Percentiles rank a stretch among this genome's conserved stretches.
Conservation (phyloP, 192 early-diverging fungal genomes). For the Paraglomus occultum region DNA sequence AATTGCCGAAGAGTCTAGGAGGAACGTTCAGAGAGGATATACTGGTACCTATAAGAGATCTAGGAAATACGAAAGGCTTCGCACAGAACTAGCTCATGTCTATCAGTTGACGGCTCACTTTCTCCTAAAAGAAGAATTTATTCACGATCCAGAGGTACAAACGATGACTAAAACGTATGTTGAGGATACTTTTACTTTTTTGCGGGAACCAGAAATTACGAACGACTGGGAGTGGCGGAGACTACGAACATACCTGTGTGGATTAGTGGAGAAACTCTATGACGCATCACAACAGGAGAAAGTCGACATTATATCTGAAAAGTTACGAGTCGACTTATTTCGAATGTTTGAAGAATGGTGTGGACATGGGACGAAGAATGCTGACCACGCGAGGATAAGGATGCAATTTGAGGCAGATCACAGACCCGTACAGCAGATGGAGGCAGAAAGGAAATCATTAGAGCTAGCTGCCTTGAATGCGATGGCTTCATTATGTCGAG, state of each 20-base stretch:
- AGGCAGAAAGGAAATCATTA: slow-evolving; percentile 73
- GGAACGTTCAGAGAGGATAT: slow-evolving; percentile 43
- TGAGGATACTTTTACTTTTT: slow-evolving; percentile 72
- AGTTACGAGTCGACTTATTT: slow-evolving; percentile 74
- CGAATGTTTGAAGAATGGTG: slow-evolving; percentile 92
- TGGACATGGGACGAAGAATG: slow-evolving; percentile 74
- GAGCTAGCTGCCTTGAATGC: slow-evolving; percentile 80
- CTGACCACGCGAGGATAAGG: slow-evolving; percentile 62
- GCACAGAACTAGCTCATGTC: slow-evolving; percentile 71
- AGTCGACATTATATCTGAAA: slow-evolving; percentile 66
- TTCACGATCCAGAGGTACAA: slow-evolving; percentile 62
- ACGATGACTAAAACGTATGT: slow-evolving; percentile 69
- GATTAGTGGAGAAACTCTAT: slow-evolving; percentile 83
- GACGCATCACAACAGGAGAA: slow-evolving; percentile 57
- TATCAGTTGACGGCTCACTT: slow-evolving; percentile 67
- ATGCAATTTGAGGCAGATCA: slow-evolving; percentile 68
- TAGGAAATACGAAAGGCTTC: slow-evolving; percentile 65
- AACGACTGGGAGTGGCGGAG: slow-evolving; percentile 86
- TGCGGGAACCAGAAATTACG: slow-evolving; percentile 73
- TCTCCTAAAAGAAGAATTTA: slow-evolving; percentile 52
- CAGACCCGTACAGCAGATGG: slow-evolving; percentile 58
- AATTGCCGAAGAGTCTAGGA: slow-evolving; percentile 64
- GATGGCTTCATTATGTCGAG: slow-evolving; percentile 82
- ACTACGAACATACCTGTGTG: slow-evolving; percentile 86
- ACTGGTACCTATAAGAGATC: slow-evolving; percentile 54